A percentile compares a stretch with the other conserved stretches of the same genome.
phyloP scores from a whole-genome alignment of 2,329 filamentous ascomycete species.

The Grosmannia clavigera region DNA sequence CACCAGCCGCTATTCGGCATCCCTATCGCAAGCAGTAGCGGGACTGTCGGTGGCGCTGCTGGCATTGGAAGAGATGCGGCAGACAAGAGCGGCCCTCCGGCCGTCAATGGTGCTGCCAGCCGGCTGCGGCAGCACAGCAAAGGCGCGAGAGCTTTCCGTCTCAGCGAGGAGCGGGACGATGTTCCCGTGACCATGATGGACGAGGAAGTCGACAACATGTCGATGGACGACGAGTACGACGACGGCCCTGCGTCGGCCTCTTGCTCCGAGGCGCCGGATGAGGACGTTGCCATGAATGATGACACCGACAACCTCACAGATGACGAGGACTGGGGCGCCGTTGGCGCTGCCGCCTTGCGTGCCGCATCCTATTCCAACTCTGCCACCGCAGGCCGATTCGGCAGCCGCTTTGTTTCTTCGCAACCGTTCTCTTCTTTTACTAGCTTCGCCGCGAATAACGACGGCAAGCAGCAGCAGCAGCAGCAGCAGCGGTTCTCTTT shows the following conservation, averaged over 20 bases:
- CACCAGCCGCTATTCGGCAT: conserved; percentile 37
- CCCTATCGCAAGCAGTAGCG: conserved; percentile 34
- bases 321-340: conserved; percentile 88
- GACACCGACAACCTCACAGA: conserved; percentile 82
- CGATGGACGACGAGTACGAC: conserved; percentile 61
- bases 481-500: conserved; percentile 36
- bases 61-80: conserved; percentile 4
- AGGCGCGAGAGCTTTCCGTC: conserved; percentile 59
- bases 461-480: conserved; percentile 18
- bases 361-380: conserved; percentile 49
- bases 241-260: conserved; percentile 59
- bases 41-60: not conserved
- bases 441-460: conserved; percentile 15
- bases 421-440: conserved; percentile 35
- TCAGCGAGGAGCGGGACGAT: conserved; percentile 44
- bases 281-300: conserved; percentile 49
- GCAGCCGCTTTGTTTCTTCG: conserved; percentile 31
- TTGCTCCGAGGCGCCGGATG: conserved; percentile 62
- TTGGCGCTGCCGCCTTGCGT: conserved; percentile 75
- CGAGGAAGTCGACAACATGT: conserved; percentile 92
- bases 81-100: not conserved
- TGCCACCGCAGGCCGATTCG: conserved; percentile 36
- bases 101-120: conserved; percentile 14
- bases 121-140: conserved; percentile 36
- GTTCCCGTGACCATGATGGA: conserved; percentile 65